Evolutionary conservation across 1,284 basidiomycete species (phyloP).

Genomic region (Ustilago lituana): DNA sequence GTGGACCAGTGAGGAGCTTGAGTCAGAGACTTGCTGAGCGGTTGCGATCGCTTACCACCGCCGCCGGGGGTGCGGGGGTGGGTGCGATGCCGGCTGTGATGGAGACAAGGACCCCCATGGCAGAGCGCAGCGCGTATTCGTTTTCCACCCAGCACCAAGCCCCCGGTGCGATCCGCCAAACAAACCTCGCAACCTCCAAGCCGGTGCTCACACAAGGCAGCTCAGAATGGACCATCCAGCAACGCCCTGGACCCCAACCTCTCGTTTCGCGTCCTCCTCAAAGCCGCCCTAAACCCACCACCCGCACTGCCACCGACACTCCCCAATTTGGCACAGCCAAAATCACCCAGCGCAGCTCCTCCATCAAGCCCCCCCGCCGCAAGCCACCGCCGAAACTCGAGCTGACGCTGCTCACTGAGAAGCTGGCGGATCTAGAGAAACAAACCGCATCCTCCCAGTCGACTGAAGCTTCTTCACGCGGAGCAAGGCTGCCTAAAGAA

Average conservation of each 20-base stretch:
- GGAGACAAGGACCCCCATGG: too few relatives aligned
- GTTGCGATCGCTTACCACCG: slow-evolving; percentile 13
- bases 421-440: slow-evolving; percentile 28
- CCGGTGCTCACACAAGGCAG: slow-evolving; percentile 13
- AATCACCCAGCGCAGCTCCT: not conserved
- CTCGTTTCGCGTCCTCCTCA: not conserved
- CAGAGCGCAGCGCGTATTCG: slow-evolving; percentile 24
- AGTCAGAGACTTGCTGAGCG: slow-evolving; percentile 40
- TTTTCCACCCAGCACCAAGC: slow-evolving; percentile 22
- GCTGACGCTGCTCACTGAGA: slow-evolving; percentile 21
- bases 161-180: slow-evolving; percentile 19
- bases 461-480: too few relatives aligned
- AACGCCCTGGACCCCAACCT: not conserved
- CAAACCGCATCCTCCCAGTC: too few relatives aligned
- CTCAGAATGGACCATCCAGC: slow-evolving; percentile 24
- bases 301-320: too few relatives aligned
- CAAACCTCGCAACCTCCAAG: not conserved
- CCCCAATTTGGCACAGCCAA: slow-evolving; percentile 1
- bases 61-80: not conserved
- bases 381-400: slow-evolving; percentile 34
- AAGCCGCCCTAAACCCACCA: not conserved
- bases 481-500: slow-evolving; percentile 3
- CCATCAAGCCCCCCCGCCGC: not conserved
- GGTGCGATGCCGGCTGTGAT: not conserved
- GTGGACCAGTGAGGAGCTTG: slow-evolving; percentile 17